These are phyloP conservation scores for Noccaea caerulescens DNA, from an alignment of 345 rosid genomes.

Conservation along the genomic window DNA sequence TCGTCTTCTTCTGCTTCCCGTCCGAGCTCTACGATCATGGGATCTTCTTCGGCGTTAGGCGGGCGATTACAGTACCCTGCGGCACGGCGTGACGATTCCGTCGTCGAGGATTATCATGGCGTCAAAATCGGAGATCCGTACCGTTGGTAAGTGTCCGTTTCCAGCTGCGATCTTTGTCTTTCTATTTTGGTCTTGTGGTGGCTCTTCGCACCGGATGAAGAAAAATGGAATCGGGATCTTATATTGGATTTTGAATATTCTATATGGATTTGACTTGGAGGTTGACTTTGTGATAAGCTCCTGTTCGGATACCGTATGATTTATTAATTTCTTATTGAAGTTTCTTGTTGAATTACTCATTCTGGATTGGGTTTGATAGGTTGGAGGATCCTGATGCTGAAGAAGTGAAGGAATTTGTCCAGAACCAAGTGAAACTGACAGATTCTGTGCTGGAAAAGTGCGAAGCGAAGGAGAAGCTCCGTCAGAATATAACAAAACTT, in stretches of 20 bases:
- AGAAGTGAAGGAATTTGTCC: conserved; percentile 76
- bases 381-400: conserved; percentile 93
- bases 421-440: conserved; percentile 69
- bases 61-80: conserved; percentile 57
- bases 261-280: conserved; percentile 29
- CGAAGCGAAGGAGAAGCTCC: conserved; percentile 63
- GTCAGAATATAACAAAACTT: conserved; percentile 59
- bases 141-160: conserved; percentile 62
- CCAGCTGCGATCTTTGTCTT: background rate
- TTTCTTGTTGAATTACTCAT: conserved; percentile 3
- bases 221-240: conserved; percentile 11
- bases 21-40: conserved; percentile 50
- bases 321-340: background rate
- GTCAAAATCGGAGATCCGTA: conserved; percentile 77
- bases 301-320: conserved; percentile 4
- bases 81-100: conserved; percentile 72
- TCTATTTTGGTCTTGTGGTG: background rate
- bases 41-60: conserved; percentile 52
- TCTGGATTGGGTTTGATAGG: conserved; percentile 47
- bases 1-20: background rate
- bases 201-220: background rate
- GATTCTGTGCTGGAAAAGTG: conserved; percentile 66
- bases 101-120: conserved; percentile 85
- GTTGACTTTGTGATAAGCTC: conserved; percentile 1
- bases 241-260: background rate